Evolutionary conservation across 352 stramenopile genomes (phyloP).

Genomic region (Salisapilia sapeloensis): DNA sequence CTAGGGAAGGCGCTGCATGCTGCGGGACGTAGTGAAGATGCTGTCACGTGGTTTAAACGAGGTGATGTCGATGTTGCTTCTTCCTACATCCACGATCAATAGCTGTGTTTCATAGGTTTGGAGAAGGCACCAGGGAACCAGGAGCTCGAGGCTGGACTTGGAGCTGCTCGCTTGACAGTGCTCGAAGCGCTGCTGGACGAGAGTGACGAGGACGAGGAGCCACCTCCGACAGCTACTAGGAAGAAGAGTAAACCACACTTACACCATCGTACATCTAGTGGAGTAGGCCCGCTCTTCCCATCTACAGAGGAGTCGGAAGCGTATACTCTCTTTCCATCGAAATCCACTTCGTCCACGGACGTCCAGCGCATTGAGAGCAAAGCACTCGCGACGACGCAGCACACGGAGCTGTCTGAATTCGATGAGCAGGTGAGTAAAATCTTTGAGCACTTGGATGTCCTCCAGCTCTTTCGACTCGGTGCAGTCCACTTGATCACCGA

Average conservation of each 20-base stretch:
- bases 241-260: too few species aligned
- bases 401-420: constrained; percentile 8
- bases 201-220: constrained; percentile 15
- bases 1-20: neutral
- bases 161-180: constrained; percentile 30
- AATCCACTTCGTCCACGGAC: neutral
- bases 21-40: neutral
- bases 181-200: constrained; percentile 21
- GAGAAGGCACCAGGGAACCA: constrained; percentile 13
- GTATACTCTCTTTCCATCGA: neutral
- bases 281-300: too few species aligned
- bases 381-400: neutral
- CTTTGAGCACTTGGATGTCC: constrained; percentile 30
- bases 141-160: constrained; percentile 22
- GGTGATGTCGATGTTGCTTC: too few species aligned
- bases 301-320: too few species aligned
- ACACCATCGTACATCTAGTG: too few species aligned
- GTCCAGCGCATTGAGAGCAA: neutral
- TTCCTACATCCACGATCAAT: too few species aligned
- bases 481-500: constrained; percentile 33
- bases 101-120: constrained; percentile 30
- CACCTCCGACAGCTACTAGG: too few species aligned
- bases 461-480: constrained; percentile 27
- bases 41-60: neutral
- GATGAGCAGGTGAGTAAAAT: constrained; percentile 33